A percentile compares a stretch with the other conserved stretches of the same genome.
phyloP scores from a whole-genome alignment of 192 early-diverging fungal species.

The Allomyces macrogynus region DNA sequence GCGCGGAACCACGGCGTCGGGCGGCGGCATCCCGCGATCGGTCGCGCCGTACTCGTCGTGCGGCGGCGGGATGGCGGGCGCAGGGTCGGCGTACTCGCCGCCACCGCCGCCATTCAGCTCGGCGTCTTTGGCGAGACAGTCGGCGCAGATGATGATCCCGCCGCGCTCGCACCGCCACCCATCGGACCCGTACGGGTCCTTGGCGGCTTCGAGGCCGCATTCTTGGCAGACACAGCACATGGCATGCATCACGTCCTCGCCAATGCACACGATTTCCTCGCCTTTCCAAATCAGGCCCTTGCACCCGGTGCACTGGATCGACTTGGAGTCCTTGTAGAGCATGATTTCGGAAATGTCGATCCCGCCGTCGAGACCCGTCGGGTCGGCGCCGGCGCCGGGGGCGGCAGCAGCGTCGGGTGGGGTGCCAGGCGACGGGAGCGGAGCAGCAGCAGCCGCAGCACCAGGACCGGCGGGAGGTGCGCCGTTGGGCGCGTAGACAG shows the following conservation, averaged over 20 bases:
- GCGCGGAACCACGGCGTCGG: too few species aligned
- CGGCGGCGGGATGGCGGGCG: neutral
- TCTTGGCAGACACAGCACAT: neutral
- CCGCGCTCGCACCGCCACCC: neutral
- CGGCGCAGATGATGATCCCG: neutral
- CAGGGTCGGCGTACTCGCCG: too few species aligned
- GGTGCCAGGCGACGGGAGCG: slow-evolving; percentile 1
- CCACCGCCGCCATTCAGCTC: neutral
- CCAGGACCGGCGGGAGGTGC: neutral
- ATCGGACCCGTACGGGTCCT: neutral
- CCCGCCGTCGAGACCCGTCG: neutral
- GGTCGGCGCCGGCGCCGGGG: neutral
- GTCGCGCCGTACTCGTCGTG: neutral
- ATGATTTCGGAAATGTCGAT: neutral
- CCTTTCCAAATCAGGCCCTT: neutral
- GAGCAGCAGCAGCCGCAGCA: slow-evolving; percentile 1
- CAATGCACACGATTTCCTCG: neutral
- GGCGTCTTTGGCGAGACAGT: neutral
- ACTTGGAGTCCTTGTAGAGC: neutral
- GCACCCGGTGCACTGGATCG: neutral
- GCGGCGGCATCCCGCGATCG: neutral
- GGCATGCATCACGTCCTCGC: neutral
- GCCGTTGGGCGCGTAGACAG: neutral
- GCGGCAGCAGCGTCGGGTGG: neutral
- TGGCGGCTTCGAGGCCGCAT: neutral